Evolutionary conservation across 495 filamentous ascomycete species (phyloP).

Genomic region (Penicillium crystallinum): DNA sequence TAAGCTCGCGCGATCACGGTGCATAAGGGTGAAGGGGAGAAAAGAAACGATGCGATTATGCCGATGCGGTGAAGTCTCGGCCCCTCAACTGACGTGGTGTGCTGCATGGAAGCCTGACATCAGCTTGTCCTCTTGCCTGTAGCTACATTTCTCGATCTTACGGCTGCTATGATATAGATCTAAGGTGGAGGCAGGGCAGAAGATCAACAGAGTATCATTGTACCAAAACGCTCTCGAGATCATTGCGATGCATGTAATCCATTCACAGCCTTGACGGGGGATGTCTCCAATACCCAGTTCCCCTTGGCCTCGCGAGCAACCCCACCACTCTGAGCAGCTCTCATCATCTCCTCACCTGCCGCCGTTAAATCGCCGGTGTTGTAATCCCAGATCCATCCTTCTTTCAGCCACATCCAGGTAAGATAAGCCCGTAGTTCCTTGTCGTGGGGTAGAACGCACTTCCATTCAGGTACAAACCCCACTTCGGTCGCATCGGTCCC

Average conservation of each 20-base stretch:
- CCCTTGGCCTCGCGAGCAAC: slow-evolving; percentile 58
- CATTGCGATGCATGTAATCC: slow-evolving; percentile 19
- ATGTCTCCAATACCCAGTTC: slow-evolving; percentile 41
- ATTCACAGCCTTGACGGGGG: slow-evolving; percentile 30
- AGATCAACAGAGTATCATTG: neutral
- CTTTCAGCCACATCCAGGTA: slow-evolving; percentile 85
- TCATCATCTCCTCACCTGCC: slow-evolving; percentile 51
- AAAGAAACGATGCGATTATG: neutral
- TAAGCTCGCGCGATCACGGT: neutral
- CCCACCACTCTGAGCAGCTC: slow-evolving; percentile 53
- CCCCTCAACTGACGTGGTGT: slow-evolving; percentile 16
- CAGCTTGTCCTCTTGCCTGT: too few species aligned
- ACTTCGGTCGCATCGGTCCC: slow-evolving; percentile 31
- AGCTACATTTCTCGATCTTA: too few species aligned
- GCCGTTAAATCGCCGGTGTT: slow-evolving; percentile 57
- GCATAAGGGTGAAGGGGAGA: neutral
- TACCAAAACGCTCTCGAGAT: neutral
- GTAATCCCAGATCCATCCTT: slow-evolving; percentile 79
- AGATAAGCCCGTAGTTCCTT: slow-evolving; percentile 87
- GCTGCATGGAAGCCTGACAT: slow-evolving; percentile 21
- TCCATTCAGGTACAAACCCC: slow-evolving; percentile 67
- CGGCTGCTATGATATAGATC: too few species aligned
- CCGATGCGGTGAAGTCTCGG: slow-evolving; percentile 11
- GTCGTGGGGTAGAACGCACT: slow-evolving; percentile 73
- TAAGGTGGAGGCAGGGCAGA: too few species aligned